Percentiles rank a stretch among this genome's conserved stretches.
Conservation (phyloP, 495 filamentous ascomycete genomes). For the Podospora conica region DNA sequence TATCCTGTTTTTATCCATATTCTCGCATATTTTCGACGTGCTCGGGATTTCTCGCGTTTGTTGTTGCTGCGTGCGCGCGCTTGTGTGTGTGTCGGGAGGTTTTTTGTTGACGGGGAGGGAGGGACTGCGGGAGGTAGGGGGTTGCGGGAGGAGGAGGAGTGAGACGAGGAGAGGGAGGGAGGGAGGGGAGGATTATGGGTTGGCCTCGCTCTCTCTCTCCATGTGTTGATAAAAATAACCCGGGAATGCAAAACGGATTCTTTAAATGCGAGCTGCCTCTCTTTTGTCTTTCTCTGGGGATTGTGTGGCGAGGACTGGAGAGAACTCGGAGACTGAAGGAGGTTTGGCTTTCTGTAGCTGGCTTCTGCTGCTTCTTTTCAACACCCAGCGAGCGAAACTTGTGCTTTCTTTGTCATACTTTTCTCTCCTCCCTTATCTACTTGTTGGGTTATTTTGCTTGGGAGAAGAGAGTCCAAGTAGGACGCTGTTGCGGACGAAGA, state of each 20-base stretch:
- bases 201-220: slow-evolving; percentile 8
- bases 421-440: not conserved
- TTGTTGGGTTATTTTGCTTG: not conserved
- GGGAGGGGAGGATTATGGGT: not conserved
- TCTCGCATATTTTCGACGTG: slow-evolving; percentile 13
- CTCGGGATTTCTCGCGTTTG: slow-evolving; percentile 5
- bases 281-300: slow-evolving; percentile 3
- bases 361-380: not conserved
- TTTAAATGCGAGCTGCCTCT: not conserved
- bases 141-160: not conserved
- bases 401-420: not conserved
- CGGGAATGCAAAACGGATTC: slow-evolving; percentile 20
- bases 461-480: not conserved
- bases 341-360: not conserved
- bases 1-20: slow-evolving; percentile 4
- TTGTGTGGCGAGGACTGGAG: not conserved
- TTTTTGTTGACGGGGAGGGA: not conserved
- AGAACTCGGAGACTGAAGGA: too few species aligned
- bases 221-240: slow-evolving; percentile 20
- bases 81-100: slow-evolving; percentile 1
- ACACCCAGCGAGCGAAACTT: not conserved
- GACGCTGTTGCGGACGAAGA: not conserved
- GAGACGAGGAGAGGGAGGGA: not conserved
- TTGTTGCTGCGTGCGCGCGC: not conserved
- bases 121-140: not conserved